Evolutionary conservation across 192 early-diverging fungal genomes (phyloP).

Genomic region (Thoreauomyces humboldtii): DNA sequence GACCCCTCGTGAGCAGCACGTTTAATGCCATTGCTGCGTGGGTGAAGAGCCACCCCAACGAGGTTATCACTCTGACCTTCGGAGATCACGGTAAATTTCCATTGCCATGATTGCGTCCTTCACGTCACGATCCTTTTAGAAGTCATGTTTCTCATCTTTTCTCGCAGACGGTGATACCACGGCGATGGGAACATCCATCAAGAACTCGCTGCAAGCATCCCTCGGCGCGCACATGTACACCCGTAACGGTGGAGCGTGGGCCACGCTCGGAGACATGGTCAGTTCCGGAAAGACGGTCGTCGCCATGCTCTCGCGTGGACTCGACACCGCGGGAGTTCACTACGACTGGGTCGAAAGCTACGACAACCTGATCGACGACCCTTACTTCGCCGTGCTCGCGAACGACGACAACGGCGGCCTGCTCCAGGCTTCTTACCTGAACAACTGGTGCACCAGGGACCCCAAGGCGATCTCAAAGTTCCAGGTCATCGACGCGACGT

Average conservation of each 20-base stretch:
- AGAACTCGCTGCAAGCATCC: conserved; percentile 50
- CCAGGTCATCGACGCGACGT: conserved; percentile 29
- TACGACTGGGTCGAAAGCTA: background rate
- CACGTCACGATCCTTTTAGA: no score
- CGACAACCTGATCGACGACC: conserved; percentile 22
- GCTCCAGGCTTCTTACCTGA: conserved; percentile 15
- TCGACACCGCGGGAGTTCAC: background rate
- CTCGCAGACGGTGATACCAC: conserved; percentile 45
- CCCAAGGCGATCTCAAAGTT: background rate
- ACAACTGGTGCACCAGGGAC: conserved; percentile 21
- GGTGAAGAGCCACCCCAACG: conserved; percentile 62
- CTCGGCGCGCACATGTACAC: conserved; percentile 46
- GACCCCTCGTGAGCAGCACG: conserved; percentile 52
- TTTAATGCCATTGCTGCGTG: conserved; percentile 57
- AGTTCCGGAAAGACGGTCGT: conserved; percentile 61
- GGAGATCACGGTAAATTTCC: conserved; percentile 53
- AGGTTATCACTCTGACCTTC: conserved; percentile 76
- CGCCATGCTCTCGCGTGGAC: conserved; percentile 26
- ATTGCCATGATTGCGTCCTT: no score
- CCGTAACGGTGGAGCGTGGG: conserved; percentile 51
- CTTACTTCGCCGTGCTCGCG: conserved; percentile 13
- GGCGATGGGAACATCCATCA: conserved; percentile 42
- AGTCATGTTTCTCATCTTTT: background rate
- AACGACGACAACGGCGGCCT: conserved; percentile 14
- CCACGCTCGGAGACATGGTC: conserved; percentile 67